Base-by-base conservation (phyloP, 2,329 filamentous ascomycete genomes). In the Microthyrium microscopicum region DNA sequence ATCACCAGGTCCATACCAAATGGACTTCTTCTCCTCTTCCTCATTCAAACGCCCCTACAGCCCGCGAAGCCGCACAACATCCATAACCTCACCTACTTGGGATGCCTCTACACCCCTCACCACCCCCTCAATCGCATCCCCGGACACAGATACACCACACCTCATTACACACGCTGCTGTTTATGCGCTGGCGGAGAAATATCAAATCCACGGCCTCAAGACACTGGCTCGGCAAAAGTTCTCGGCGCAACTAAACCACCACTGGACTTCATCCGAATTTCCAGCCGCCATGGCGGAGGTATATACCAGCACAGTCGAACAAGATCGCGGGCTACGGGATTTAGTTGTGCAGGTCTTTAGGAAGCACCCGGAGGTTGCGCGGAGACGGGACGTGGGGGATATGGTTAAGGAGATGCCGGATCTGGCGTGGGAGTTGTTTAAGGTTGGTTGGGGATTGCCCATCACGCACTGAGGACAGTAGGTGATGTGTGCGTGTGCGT, bases 181-280 rank as follows among this genome's bases (percentile, higher is more conserved):
- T 25, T 65, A 65, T 43, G 59, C 60, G 21, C 53, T 64, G 17
- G 61, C 59, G 7, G 61, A 64, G 44, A 64, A 64, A 40, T 65
- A 64, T 44, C 60, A 58, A 40, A 61, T 65, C 32, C 46, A 53
- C 18, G 54, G 57, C 20, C 47, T 65, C 26, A 65, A 65, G 45
- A 43, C 49, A 6, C 50, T 65, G 19, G 55, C 61, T 24, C 51
- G 49, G 36, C 50, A 46, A 30, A 65, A 64, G 42, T 64, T 64
- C 42, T 54, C 59, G 26, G 49, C 55, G 37, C 55, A 61, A 29
- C 46, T 61, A 34, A 52, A 57, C 15, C 51, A 52, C 41, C 57
- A 62, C 40, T 53, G 57, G 42, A 49, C 52, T 36, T 57, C 55
- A 35, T 45, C 54, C 5, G 61, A 64, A 34, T 52, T 64, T 22